Evolutionary conservation across 2,329 filamentous ascomycete genomes (phyloP).

Genomic region (Myriosclerotinia scirpicola): DNA sequence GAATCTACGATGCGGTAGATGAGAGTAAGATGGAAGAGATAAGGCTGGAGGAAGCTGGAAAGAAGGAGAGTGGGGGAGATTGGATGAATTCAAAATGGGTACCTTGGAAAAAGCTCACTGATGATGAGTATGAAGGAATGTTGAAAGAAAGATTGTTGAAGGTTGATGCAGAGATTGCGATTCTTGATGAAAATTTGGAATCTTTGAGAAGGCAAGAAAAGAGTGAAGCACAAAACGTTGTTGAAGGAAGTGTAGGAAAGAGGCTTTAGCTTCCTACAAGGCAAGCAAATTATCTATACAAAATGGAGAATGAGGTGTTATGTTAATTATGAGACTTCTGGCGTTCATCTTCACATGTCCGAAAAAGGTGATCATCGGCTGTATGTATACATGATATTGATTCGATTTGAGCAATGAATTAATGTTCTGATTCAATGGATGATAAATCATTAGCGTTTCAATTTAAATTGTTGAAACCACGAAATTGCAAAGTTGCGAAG

Average conservation of each 20-base stretch:
- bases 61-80: conserved; percentile 37
- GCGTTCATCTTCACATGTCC: too few relatives aligned
- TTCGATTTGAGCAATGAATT: too few relatives aligned
- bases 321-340: not conserved
- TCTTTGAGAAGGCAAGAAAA: conserved; percentile 30
- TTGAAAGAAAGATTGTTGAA: conserved; percentile 69
- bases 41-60: conserved; percentile 37
- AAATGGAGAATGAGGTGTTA: not conserved
- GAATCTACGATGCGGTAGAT: conserved; percentile 53
- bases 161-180: conserved; percentile 73
- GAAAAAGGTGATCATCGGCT: too few relatives aligned
- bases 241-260: not conserved
- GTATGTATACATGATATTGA: too few relatives aligned
- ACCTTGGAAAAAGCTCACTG: conserved; percentile 67
- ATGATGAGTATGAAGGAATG: conserved; percentile 71
- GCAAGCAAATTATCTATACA: not conserved
- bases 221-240: not conserved
- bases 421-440: too few relatives aligned
- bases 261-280: not conserved
- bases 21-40: conserved; percentile 35
- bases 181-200: conserved; percentile 74
- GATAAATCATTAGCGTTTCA: too few relatives aligned
- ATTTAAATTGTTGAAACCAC: too few relatives aligned
- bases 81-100: conserved; percentile 65
- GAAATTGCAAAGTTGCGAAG: too few relatives aligned